Evolutionary conservation across 2,329 filamentous ascomycete species (phyloP).

Genomic region (Periconia sp.): DNA sequence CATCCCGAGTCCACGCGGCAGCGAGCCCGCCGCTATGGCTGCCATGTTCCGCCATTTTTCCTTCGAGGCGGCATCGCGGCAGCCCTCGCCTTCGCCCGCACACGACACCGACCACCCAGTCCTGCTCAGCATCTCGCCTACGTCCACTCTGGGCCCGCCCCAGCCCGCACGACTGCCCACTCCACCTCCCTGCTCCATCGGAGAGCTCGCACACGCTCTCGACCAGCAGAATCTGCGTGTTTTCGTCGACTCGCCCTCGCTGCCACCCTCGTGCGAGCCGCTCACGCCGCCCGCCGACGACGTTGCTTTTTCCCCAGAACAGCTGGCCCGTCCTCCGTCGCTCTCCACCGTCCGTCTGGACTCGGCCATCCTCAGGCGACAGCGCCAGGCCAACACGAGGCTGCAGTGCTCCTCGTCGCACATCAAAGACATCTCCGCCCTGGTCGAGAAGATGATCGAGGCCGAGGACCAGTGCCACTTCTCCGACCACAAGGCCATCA

Average conservation of each 20-base stretch:
- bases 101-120: conserved; percentile 36
- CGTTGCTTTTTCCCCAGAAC: conserved; percentile 18
- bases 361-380: conserved; percentile 44
- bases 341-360: conserved; percentile 36
- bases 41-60: conserved; percentile 49
- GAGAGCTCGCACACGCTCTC: conserved; percentile 42
- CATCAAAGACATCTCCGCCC: conserved; percentile 48
- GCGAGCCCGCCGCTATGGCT: conserved; percentile 8
- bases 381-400: conserved; percentile 49
- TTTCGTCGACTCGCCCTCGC: conserved; percentile 19
- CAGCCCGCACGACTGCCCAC: conserved; percentile 26
- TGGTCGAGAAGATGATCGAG: conserved; percentile 51
- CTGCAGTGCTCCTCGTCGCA: conserved; percentile 49
- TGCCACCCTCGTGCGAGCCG: conserved; percentile 19
- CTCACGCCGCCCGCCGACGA: conserved; percentile 34
- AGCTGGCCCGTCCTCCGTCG: conserved; percentile 8
- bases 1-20: background rate
- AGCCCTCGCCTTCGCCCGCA: conserved; percentile 19
- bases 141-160: conserved; percentile 23
- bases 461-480: conserved; percentile 50
- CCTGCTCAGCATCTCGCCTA: conserved; percentile 40
- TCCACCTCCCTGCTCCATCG: conserved; percentile 40
- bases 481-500: conserved; percentile 25
- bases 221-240: conserved; percentile 41
- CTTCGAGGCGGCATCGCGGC: conserved; percentile 43